Evolutionary conservation across 331 rosid genomes (phyloP).

Genomic region (Rosa hybrid): DNA sequence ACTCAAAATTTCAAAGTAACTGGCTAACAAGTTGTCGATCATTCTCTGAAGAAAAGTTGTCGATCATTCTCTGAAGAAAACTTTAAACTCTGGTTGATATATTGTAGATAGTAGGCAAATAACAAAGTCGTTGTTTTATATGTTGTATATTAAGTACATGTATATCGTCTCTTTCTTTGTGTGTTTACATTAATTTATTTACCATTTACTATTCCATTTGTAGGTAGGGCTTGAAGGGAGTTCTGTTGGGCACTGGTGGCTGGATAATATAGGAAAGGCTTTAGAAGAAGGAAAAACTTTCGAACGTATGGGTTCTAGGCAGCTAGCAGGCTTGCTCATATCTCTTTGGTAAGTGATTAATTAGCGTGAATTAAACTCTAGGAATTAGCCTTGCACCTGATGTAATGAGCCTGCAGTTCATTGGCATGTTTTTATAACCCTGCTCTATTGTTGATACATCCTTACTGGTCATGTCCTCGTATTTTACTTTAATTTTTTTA

Average conservation of each 20-base stretch:
- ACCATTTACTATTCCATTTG: conserved; percentile 36
- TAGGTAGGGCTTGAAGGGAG: conserved; percentile 99
- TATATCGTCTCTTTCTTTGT: background rate
- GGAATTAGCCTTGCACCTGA: background rate
- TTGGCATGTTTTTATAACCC: background rate
- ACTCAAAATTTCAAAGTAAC: background rate
- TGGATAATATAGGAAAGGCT: conserved; percentile 94
- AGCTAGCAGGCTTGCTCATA: conserved; percentile 95
- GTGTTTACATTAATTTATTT: conserved; percentile 16
- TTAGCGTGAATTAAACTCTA: background rate
- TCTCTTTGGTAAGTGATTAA: conserved; percentile 81
- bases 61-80: background rate
- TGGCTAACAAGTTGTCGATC: background rate
- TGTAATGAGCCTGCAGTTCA: conserved; percentile 17
- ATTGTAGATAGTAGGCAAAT: background rate
- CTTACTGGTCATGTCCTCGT: background rate
- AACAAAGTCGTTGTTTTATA: too few relatives aligned
- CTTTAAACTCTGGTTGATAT: background rate
- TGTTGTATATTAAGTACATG: background rate
- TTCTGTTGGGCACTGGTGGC: conserved; percentile 96
- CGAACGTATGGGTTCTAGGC: conserved; percentile 99
- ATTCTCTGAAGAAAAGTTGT: background rate
- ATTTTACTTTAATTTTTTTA: conserved; percentile 26
- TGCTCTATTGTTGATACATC: background rate
- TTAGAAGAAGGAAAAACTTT: conserved; percentile 82